Base-by-base conservation (phyloP, 2,329 filamentous ascomycete species). In the Didymella arachidicola region DNA sequence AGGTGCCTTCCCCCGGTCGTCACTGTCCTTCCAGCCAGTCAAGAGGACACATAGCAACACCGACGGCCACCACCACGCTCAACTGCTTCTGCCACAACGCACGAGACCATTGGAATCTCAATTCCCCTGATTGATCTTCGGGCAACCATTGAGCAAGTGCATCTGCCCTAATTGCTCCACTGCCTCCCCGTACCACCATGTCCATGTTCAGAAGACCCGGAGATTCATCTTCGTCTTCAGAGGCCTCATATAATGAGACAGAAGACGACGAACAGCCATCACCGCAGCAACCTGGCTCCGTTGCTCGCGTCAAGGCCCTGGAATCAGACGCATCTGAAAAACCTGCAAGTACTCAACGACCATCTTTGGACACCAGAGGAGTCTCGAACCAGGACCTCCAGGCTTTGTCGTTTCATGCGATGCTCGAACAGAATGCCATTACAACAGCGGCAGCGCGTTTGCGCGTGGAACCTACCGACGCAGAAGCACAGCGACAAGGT, bases 391-490 rank as follows among this genome's bases (percentile, higher is more conserved):
- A 70, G 32, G 63, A 71, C 47, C 60, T 76, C 30, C 71, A 69
- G 19, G 76, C 81, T 53, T 63, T 80, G 14, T 61, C 82, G 11
- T 62, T 83, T 5, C 80, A 82, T 63, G 76, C 80, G 2, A 61
- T 83, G 22, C 69, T 83, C 1, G 80, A 82, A 65, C 77, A 81
- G 43, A 75, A 78, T 51, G 78, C 78, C 34, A 61, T 78, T 10
- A 70, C 69, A 27, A 72, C 80, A 48, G 78, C 78, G 11, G 70
- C 78, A 34, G 66, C 74, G 18, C 71, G 77, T 48, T 62, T 79
- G 27, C 72, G 70, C 8, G 72, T 72, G 45, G 67, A 67, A 30
- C 49, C 39, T 1, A 65, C 68, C 19, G 70, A 80, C 54, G 72
- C 76, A 18, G 76, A 76, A 22, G 76, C 80, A 7, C 64, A 74